Evolutionary conservation across 2,329 filamentous ascomycete species (phyloP), one percentile per base, ranked within the genome.

Genomic region (Penicillium sp.): DNA sequence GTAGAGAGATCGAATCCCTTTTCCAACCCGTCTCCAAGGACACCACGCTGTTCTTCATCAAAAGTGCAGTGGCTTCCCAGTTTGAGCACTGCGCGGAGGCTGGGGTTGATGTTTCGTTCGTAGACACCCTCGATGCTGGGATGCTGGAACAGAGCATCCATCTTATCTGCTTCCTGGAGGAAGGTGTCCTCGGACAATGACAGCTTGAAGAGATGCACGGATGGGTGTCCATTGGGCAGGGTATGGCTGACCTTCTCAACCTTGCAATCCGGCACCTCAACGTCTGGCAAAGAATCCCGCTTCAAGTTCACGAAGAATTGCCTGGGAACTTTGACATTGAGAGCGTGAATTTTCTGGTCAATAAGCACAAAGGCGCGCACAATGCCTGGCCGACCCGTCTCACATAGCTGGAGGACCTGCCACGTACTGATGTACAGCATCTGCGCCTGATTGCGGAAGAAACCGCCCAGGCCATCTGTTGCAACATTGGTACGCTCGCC

Each of bases 61-160:
- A 99, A 96, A 2, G 92, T 96, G 73, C 95, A 99, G 34, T 90
- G 82, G 69, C 91, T 97, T 43, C 95, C 96, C 1, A 99, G 82
- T 67, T 95, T 90, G 10, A 99, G 84, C 35, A 99, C 85, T 4
- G 94, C 95, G 42, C 94, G 86, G 50, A 96, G 85, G 63, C 91
- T 91, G 5, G 98, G 82, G 0, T 96, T 92, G 1, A 99, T 84
- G 66, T 96, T 90, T 70, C 90, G 94, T 78, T 99, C 96, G 71
- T 99, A 99, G 14, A 99, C 92, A 34, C 96, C 96, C 76, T 99
- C 95, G 1, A 99, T 91, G 74, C 92, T 96, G 0, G 92, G 87
- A 72, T 99, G 93, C 63, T 94, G 92, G 79, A 97, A 94, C 1
- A 98, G 81, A 31, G 89, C 78, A 1, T 89, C 87, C 62, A 98